Evolutionary conservation across 371 early-diverging fungal genomes (phyloP).

Genomic region (Lichtheimia ornata): DNA sequence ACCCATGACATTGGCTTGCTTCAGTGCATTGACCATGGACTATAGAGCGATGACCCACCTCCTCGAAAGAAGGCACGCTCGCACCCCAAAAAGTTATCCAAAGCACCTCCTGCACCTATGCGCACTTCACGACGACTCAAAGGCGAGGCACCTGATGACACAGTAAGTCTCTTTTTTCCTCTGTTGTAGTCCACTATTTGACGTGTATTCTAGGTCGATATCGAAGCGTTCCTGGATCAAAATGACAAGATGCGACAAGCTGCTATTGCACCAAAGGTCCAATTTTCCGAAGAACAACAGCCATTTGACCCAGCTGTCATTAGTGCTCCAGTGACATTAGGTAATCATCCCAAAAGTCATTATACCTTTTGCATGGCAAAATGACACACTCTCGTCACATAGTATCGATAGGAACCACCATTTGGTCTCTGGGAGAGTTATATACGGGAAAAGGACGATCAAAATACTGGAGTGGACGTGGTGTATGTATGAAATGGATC

Average conservation of each 20-base stretch:
- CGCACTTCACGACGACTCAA: conserved; percentile 37
- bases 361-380: too few relatives aligned
- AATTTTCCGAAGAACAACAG: conserved; percentile 8
- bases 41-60: conserved; percentile 7
- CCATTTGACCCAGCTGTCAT: conserved; percentile 17
- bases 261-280: conserved; percentile 6
- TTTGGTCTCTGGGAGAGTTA: conserved; percentile 40
- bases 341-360: conserved; percentile 9
- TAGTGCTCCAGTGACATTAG: conserved; percentile 33
- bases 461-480: conserved; percentile 48
- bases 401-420: conserved; percentile 47
- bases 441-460: conserved; percentile 34
- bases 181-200: too few relatives aligned
- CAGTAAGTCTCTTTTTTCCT: conserved; percentile 20
- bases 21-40: neutral
- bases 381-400: neutral
- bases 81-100: conserved; percentile 4
- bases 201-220: conserved; percentile 22
- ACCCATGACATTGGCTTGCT: conserved; percentile 2
- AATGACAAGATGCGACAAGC: conserved; percentile 33
- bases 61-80: conserved; percentile 15
- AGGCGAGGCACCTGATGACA: conserved; percentile 42
- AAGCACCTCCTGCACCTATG: conserved; percentile 11
- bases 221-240: conserved; percentile 36
- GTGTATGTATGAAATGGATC: conserved; percentile 22